phyloP scores from a whole-genome alignment of 768 basidiomycete species.

The Hygrocybe punicea region DNA sequence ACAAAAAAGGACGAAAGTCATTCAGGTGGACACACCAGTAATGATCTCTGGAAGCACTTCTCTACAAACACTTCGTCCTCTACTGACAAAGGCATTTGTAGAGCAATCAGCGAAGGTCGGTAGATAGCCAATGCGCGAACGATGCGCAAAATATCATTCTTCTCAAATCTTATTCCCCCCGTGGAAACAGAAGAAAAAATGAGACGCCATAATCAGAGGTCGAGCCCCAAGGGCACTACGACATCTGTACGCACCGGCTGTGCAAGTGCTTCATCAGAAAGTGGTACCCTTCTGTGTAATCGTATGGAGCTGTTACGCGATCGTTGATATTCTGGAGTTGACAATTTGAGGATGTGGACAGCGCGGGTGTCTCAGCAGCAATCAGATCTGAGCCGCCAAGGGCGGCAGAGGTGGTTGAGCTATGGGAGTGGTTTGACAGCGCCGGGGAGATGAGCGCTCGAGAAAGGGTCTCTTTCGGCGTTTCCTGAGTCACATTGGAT shows the following conservation, averaged over 20 bases:
- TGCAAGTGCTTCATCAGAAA: conserved; percentile 93
- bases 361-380: conserved; percentile 6
- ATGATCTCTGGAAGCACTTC: conserved; percentile 88
- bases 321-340: conserved; percentile 59
- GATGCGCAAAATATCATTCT: conserved; percentile 91
- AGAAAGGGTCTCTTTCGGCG: conserved; percentile 23
- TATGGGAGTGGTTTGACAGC: conserved; percentile 33
- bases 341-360: conserved; percentile 28
- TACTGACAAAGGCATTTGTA: conserved; percentile 95
- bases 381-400: conserved; percentile 35
- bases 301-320: conserved; percentile 74
- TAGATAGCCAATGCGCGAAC: conserved; percentile 93
- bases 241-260: conserved; percentile 58
- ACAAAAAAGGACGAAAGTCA: conserved; percentile 9
- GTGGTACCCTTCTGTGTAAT: conserved; percentile 96
- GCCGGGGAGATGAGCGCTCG: conserved; percentile 22
- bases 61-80: conserved; percentile 98
- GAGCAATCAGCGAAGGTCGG: conserved; percentile 92
- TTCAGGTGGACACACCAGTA: conserved; percentile 58
- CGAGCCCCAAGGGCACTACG: conserved; percentile 43
- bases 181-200: conserved; percentile 18
- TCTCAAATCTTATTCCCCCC: conserved; percentile 70
- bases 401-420: conserved; percentile 38
- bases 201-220: conserved; percentile 34
- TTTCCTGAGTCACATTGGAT: conserved; percentile 23